Percentiles rank a stretch among this genome's conserved stretches.
Evolutionary conservation across 2,329 filamentous ascomycete species (phyloP).

Genomic region (Fusarium sp.): DNA sequence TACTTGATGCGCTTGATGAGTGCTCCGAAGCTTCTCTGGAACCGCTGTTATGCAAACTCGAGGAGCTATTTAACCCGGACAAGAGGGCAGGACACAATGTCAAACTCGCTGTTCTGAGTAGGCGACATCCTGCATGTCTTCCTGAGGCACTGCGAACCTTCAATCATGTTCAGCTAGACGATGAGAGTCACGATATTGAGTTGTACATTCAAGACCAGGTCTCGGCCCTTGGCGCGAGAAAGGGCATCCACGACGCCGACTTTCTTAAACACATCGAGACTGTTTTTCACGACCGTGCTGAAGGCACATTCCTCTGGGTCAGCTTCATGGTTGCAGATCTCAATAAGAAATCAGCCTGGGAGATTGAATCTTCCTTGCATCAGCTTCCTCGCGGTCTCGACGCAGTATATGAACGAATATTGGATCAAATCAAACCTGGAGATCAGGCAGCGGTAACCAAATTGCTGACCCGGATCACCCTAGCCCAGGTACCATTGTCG

Average conservation of each 20-base stretch:
- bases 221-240: neutral
- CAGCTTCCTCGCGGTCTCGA: slow-evolving; percentile 16
- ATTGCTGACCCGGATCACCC: slow-evolving; percentile 11
- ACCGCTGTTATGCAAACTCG: neutral
- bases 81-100: neutral
- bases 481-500: neutral
- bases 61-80: neutral
- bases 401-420: slow-evolving; percentile 16
- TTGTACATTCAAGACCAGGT: slow-evolving; percentile 13
- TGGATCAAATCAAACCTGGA: neutral
- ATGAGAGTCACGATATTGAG: neutral
- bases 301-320: slow-evolving; percentile 26
- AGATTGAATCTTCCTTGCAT: slow-evolving; percentile 5
- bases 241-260: neutral
- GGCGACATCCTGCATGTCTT: slow-evolving; percentile 7
- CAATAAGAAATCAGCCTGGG: neutral
- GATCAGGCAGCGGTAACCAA: neutral
- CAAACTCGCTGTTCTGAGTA: slow-evolving; percentile 3
- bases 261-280: slow-evolving; percentile 5
- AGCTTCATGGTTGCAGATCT: slow-evolving; percentile 28
- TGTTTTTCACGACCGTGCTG: slow-evolving; percentile 1
- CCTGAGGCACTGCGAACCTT: neutral
- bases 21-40: slow-evolving; percentile 2
- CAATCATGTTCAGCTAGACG: neutral
- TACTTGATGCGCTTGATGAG: slow-evolving; percentile 26